Conservation (phyloP, 1,284 basidiomycete genomes). For the Hypsizygus ulmarius region DNA sequence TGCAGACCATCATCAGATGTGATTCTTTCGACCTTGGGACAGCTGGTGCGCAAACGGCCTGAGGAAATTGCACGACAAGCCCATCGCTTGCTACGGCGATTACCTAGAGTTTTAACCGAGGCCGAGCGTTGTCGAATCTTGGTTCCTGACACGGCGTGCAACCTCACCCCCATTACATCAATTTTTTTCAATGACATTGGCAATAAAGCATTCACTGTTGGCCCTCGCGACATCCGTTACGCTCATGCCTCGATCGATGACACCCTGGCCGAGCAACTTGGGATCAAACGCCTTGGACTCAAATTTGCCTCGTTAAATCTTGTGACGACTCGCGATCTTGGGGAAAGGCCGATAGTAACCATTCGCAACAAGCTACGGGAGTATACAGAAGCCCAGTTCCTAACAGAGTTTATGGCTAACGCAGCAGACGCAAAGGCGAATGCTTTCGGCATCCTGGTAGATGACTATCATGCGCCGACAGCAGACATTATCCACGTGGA, state of each 20-base stretch:
- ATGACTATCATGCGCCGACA: slow-evolving; percentile 23
- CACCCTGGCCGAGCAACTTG: slow-evolving; percentile 30
- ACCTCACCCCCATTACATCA: slow-evolving; percentile 26
- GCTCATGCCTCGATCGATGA: slow-evolving; percentile 33
- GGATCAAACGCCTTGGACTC: slow-evolving; percentile 34
- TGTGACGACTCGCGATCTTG: slow-evolving; percentile 29
- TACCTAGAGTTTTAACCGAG: slow-evolving; percentile 23
- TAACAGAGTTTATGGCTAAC: slow-evolving; percentile 50
- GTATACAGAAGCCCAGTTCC: slow-evolving; percentile 39
- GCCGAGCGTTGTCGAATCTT: slow-evolving; percentile 27
- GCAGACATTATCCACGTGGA: slow-evolving; percentile 28
- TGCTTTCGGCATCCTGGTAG: slow-evolving; percentile 36
- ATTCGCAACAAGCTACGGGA: slow-evolving; percentile 35
- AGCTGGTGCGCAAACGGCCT: slow-evolving; percentile 22
- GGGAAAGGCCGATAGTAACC: slow-evolving; percentile 30
- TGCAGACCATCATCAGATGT: slow-evolving; percentile 30
- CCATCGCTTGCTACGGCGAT: slow-evolving; percentile 26
- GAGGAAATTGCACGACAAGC: slow-evolving; percentile 19
- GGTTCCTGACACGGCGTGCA: slow-evolving; percentile 29
- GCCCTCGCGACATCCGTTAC: slow-evolving; percentile 20
- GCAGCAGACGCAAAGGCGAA: slow-evolving; percentile 46
- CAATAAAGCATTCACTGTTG: slow-evolving; percentile 24
- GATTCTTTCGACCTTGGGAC: slow-evolving; percentile 20
- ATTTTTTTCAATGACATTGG: slow-evolving; percentile 40
- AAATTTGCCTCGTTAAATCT: slow-evolving; percentile 23